Base-by-base conservation (phyloP, 2,329 filamentous ascomycete genomes). In the Sclerotinia subarctica region DNA sequence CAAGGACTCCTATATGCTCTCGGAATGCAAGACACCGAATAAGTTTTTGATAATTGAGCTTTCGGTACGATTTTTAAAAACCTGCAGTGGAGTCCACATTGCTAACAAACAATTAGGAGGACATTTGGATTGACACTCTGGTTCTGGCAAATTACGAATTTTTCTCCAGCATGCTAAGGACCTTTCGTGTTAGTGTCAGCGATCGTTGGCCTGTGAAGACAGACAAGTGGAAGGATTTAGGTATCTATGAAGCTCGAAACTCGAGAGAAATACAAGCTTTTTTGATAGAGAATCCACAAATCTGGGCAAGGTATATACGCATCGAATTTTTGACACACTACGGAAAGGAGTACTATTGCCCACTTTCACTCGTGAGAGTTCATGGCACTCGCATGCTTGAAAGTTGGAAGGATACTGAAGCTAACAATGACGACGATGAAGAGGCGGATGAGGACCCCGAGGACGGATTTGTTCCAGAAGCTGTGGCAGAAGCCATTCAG, bases 61-160 rank as follows among this genome's bases (percentile, higher is more conserved):
- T 60, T 77, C 76, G 47, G 42, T 98, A 93, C 78, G 93, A 96
- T 10, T 24, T 53, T 5, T 38, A n/a, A 74, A 86, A 88, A 72
- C 89, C 56, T 29, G 54, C 49, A n/a, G 7, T 46, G 11, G 13
- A 10, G 8, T 64, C 52, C 4, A 42, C 26, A 54, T 35, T 56
- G 60, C 71, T 76, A 69, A 76, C 59, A 54, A 2, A 24, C 26
- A 64, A 19, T 38, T 68, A 77, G 76, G 76, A 77, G 76, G 87
- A 89, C 68, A 87, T 90, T 68, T 84, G 96, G 56, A 91, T 99
- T 69, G 95, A 99, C 77, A 99, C 95, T 0, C 84, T 99, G 52
- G 95, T 98, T n/a, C 84, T 99, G 66, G 95, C 94, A 70, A 99
- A 99, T 78, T 99, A 96, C 75, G 95, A 99, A 78, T 99, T 99